Base-by-base conservation (phyloP, 139 green algal genomes). In the Chlamydomonas schloesseri region DNA sequence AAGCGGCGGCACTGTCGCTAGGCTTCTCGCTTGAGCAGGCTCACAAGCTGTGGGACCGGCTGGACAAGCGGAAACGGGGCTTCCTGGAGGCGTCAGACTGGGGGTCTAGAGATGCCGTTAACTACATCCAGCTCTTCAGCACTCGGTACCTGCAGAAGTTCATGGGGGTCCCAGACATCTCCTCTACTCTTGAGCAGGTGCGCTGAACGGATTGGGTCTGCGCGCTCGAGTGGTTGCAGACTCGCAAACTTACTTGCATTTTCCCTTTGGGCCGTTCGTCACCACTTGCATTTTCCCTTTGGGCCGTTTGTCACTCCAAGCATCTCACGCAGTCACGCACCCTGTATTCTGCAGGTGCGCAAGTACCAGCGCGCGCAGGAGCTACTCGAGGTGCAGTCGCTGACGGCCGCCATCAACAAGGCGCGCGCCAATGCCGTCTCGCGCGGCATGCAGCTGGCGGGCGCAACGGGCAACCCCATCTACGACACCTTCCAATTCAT, bases 401-500 rank as follows among this genome's bases (percentile, higher is more conserved):
- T 92, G 70, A 3, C 79, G 0, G 85, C 81, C 2, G 89, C 89
- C 20, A 69, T 92, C 67, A 87, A 89, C 75, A 71, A 89, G 74
- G 76, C 65, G 13, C 85, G 89, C 42, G 34, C 80, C 37, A 92
- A 89, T 71, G 85, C 85, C 0, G 36, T 92, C 24, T 58, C 75
- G 14, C 37, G 74, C 6, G 81, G 55, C 28, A 31, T 62, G 23
- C 57, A 88, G 50, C 15, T 34, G 2, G 62, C 81, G 28, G 73
- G 34, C 26, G 9, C 23, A 67, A 82, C 58, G 0, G 85, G 84
- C n/a, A 83, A 92, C 81, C 33, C 78, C 69, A 82, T 92, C 58
- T 89, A 74, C 50, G 81, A 92, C 29, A 76, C 84, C 13, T 92
- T 92, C 81, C 50, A 55, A 3, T 91, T 89, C 83, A 86, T 91